Base-by-base conservation (phyloP, 1,284 basidiomycete species). In the Apiotrichum mycotoxinovorans region DNA sequence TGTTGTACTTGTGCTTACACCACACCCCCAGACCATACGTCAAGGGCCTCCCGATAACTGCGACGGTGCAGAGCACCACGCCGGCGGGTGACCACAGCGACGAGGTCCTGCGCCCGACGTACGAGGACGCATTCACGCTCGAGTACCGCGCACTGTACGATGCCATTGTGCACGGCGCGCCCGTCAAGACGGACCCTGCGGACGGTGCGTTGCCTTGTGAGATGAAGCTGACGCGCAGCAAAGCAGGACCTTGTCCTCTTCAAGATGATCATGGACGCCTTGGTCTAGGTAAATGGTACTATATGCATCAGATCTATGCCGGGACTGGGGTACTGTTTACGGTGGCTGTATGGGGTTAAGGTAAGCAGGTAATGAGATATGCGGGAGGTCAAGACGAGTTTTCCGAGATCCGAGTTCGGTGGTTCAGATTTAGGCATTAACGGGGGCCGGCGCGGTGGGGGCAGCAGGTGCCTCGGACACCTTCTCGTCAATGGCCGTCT, bases 41-140 rank as follows among this genome's bases (percentile, higher is more conserved):
- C 58, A 78, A 78, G 51, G 78, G 75, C 0, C 66, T 79, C 2
- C 76, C 78, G 0, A 77, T 79, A 63, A 74, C 66, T 17, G 58
- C 75, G 22, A 69, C 65, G 1, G 66, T 78, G 44, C 72, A 69
- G 42, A 65, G 70, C 51, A 66, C 49, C 56, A 69, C 25, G 45
- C 58, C 15, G 23, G 57, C 67, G 8, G 77, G 77, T 12, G 71
- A 73, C 41, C 70, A 62, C 52, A 57, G 57, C 17, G 68, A 70
- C 49, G 63, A 71, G 52, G 48, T 57, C 12, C 67, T 76, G 30
- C 70, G 77, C 17, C 71, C 76, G 1, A 79, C 77, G 2, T 79
- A 72, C 63, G 70, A 68, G 41, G 78, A 79, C 54, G 69, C 76
- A 2, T 79, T 79, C 62, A 76, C 69, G 7, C 65, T 76, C 52